Evolutionary conservation across 2,329 filamentous ascomycete species (phyloP).

Genomic region (Dactylellina haptotyla): DNA sequence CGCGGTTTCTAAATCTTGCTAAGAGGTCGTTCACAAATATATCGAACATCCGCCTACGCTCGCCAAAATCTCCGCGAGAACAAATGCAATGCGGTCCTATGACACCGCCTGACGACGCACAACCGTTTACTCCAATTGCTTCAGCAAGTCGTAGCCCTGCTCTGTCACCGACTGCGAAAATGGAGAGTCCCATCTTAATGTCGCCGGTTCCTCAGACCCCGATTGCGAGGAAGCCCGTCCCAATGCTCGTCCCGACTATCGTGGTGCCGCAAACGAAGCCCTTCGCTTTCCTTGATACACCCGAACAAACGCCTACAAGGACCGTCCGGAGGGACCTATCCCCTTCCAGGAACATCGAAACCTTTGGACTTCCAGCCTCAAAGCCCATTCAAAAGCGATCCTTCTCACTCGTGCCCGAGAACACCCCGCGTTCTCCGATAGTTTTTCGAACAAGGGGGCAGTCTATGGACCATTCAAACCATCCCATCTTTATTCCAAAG

Average conservation of each 20-base stretch:
- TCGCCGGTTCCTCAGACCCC: constrained; percentile 42
- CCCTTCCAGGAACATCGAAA: constrained; percentile 30
- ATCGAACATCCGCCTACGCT: constrained; percentile 50
- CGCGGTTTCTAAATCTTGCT: constrained; percentile 48
- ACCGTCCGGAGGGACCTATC: constrained; percentile 43
- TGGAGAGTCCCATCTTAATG: constrained; percentile 20
- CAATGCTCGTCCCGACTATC: constrained; percentile 44
- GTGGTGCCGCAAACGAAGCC: constrained; percentile 47
- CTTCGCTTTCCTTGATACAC: constrained; percentile 48
- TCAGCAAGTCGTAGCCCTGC: constrained; percentile 10
- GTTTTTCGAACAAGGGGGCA: constrained; percentile 41
- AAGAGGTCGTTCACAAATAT: constrained; percentile 52
- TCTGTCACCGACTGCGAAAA: constrained; percentile 34
- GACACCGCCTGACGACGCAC: constrained; percentile 42
- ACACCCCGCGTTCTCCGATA: constrained; percentile 40
- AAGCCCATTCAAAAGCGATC: constrained; percentile 45
- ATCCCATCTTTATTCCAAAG: constrained; percentile 40
- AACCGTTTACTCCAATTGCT: constrained; percentile 23
- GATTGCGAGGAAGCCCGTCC: constrained; percentile 37
- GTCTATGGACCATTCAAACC: constrained; percentile 46
- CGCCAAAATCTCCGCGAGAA: constrained; percentile 43
- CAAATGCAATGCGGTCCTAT: constrained; percentile 33
- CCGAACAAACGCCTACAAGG: constrained; percentile 42
- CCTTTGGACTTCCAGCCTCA: constrained; percentile 46
- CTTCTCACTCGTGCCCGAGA: constrained; percentile 47